phyloP scores from a whole-genome alignment of 2,329 filamentous ascomycete species.

The Trichoderma sp. region DNA sequence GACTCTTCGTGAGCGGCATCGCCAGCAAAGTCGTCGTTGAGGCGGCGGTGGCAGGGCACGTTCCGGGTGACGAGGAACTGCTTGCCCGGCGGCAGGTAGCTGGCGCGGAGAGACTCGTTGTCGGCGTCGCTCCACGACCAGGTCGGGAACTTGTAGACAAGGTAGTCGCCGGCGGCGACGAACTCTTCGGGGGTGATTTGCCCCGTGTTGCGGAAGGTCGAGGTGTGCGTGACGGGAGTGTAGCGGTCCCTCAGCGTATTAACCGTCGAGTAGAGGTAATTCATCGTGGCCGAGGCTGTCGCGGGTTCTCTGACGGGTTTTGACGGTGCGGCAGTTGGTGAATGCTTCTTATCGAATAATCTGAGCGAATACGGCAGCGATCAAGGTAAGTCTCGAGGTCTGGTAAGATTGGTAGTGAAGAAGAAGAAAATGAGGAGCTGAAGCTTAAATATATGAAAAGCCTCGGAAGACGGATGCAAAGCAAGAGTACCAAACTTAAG shows the following conservation, averaged over 20 bases:
- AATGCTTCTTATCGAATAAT: too few relatives aligned
- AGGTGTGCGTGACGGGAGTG: slow-evolving; percentile 83
- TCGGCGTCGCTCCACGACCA: slow-evolving; percentile 96
- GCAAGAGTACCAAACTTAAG: neutral
- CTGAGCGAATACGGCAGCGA: neutral
- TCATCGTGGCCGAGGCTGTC: slow-evolving; percentile 55
- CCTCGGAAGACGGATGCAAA: neutral
- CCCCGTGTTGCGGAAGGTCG: slow-evolving; percentile 88
- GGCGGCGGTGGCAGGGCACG: slow-evolving; percentile 85
- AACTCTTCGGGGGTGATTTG: slow-evolving; percentile 98
- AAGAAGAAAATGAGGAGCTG: neutral
- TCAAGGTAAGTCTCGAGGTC: neutral
- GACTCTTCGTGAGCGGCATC: slow-evolving; percentile 83
- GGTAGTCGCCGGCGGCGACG: slow-evolving; percentile 89
- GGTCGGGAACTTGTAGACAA: slow-evolving; percentile 98
- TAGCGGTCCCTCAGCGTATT: slow-evolving; percentile 90
- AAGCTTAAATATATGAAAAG: neutral
- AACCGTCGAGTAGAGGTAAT: slow-evolving; percentile 87
- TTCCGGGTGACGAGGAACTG: slow-evolving; percentile 94
- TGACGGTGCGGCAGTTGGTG: neutral
- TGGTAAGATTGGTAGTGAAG: neutral
- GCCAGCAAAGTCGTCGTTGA: slow-evolving; percentile 91
- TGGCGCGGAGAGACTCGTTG: slow-evolving; percentile 70
- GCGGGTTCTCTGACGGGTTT: neutral
- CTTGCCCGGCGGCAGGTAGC: slow-evolving; percentile 81